phyloP scores from a whole-genome alignment of 305 asterid genomes.

The Fraxinus albicans region DNA sequence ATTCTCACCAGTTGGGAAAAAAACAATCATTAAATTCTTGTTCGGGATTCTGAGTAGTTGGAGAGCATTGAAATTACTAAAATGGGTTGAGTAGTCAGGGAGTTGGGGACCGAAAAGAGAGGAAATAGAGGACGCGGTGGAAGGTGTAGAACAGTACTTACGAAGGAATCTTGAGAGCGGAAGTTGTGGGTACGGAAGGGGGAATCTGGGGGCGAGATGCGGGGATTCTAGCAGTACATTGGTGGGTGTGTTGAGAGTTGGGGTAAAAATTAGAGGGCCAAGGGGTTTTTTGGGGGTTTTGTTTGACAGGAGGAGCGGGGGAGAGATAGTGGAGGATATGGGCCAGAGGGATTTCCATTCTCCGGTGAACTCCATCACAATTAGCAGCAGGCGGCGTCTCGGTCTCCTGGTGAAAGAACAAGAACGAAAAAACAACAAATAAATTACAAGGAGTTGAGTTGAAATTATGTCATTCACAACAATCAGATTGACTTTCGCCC shows the following conservation, averaged over 20 bases:
- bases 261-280: slow-evolving; percentile 59
- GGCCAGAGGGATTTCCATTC: slow-evolving; percentile 67
- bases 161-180: slow-evolving; percentile 45
- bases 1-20: slow-evolving; percentile 71
- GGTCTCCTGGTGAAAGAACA: not conserved
- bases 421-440: not conserved
- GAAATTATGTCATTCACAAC: no score
- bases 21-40: slow-evolving; percentile 30
- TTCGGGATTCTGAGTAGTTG: slow-evolving; percentile 48
- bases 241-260: slow-evolving; percentile 30
- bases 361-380: slow-evolving; percentile 47
- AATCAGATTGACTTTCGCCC: no score
- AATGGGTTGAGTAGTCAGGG: slow-evolving; percentile 28
- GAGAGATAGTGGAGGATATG: slow-evolving; percentile 40
- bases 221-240: slow-evolving; percentile 40
- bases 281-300: slow-evolving; percentile 14
- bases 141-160: slow-evolving; percentile 23
- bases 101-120: slow-evolving; percentile 36
- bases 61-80: slow-evolving; percentile 54
- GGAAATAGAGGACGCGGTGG: slow-evolving; percentile 40
- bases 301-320: slow-evolving; percentile 47
- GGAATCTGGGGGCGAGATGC: slow-evolving; percentile 48
- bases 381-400: not conserved
- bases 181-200: slow-evolving; percentile 48
- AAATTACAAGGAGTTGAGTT: not conserved